Percentiles rank a stretch among this genome's conserved stretches.
These are phyloP conservation scores for Rossbeevera mucosa DNA, from an alignment of 768 basidiomycete species.

Conservation along the genomic window DNA sequence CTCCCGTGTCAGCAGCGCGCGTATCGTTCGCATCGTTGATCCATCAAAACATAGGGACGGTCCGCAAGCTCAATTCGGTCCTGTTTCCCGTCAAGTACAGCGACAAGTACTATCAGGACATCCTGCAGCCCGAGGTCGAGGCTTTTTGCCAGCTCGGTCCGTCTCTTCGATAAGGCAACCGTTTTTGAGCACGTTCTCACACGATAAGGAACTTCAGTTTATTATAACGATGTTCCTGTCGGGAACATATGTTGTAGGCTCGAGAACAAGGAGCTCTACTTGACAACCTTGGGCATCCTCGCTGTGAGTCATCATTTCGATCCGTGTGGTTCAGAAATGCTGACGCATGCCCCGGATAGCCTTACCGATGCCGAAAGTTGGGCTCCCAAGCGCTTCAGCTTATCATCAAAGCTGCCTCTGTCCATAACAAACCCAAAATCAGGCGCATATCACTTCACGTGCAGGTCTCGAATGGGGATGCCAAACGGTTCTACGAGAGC, in stretches of 20 bases:
- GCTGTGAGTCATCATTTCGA: constrained; percentile 51
- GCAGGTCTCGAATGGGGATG: constrained; percentile 73
- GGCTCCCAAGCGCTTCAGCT: constrained; percentile 70
- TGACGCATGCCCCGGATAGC: constrained; percentile 41
- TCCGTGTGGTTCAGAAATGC: constrained; percentile 9
- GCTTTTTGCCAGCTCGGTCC: constrained; percentile 84
- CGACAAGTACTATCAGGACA: constrained; percentile 82
- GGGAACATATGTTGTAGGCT: constrained; percentile 84
- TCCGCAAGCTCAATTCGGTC: constrained; percentile 58
- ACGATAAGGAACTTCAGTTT: constrained; percentile 49
- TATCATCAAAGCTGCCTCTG: constrained; percentile 58
- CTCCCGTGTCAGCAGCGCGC: constrained; percentile 31
- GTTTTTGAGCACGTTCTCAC: constrained; percentile 20
- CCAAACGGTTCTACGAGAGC: constrained; percentile 77
- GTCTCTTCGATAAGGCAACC: constrained; percentile 30
- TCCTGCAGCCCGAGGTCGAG: constrained; percentile 72
- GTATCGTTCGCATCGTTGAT: constrained; percentile 72
- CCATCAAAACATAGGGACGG: constrained; percentile 78
- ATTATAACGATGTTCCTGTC: constrained; percentile 90
- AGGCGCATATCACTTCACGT: constrained; percentile 79
- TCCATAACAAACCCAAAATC: constrained; percentile 58
- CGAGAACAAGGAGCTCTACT: constrained; percentile 62
- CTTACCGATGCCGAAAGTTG: constrained; percentile 76
- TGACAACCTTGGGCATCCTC: constrained; percentile 91
- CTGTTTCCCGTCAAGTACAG: constrained; percentile 88